These are phyloP conservation scores for Musa schizocarpa DNA, from an alignment of 176 grass and related monocot species.

Conservation along the genomic window DNA sequence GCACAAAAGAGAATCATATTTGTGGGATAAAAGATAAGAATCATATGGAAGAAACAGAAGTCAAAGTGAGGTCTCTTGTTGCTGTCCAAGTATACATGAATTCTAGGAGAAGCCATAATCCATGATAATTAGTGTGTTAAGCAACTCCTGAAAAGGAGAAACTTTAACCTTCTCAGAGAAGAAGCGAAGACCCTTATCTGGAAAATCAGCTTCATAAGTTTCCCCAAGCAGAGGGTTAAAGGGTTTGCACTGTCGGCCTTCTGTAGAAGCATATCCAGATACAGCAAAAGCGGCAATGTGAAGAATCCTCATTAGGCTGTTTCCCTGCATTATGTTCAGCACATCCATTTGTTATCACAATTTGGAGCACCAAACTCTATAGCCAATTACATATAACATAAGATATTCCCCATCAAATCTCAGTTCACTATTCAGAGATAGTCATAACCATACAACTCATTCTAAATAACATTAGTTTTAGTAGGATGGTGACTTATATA, in stretches of 20 bases:
- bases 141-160: neutral
- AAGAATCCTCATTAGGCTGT: constrained; percentile 87
- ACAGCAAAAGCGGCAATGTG: constrained; percentile 87
- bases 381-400: neutral
- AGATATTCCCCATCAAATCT: neutral
- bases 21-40: neutral
- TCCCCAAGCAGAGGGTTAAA: constrained; percentile 94
- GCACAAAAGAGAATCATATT: neutral
- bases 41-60: neutral
- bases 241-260: constrained; percentile 95
- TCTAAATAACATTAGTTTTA: too few species aligned
- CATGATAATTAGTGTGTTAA: neutral
- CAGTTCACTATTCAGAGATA: too few species aligned
- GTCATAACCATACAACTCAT: too few species aligned
- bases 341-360: neutral
- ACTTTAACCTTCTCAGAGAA: constrained; percentile 88
- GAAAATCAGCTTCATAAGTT: constrained; percentile 98
- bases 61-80: too few species aligned
- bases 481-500: too few species aligned
- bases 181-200: constrained; percentile 84
- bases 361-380: neutral
- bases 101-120: neutral
- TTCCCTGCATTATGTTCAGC: constrained; percentile 46
- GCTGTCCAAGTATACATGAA: too few species aligned
- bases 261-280: constrained; percentile 93